Evolutionary conservation across 768 basidiomycete species (phyloP).

Genomic region (Trichaptum fuscoviolaceum): DNA sequence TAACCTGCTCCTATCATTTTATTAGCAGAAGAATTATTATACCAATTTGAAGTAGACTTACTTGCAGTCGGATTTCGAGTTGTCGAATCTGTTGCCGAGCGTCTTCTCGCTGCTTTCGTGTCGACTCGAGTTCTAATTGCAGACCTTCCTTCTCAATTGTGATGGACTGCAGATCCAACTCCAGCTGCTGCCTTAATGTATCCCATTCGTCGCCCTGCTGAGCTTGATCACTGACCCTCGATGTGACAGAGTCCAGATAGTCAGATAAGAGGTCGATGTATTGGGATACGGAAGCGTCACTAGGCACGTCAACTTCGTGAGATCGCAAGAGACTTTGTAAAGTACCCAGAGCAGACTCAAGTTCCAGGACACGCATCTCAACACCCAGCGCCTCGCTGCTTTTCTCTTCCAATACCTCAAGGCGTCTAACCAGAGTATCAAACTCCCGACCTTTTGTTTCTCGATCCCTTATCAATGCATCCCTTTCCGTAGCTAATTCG

Average conservation of each 20-base stretch:
- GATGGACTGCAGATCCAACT: slow-evolving; percentile 43
- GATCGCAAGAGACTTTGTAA: slow-evolving; percentile 49
- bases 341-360: slow-evolving; percentile 44
- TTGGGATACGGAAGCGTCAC: slow-evolving; percentile 20
- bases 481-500: slow-evolving; percentile 49
- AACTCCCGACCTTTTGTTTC: slow-evolving; percentile 32
- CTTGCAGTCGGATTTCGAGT: slow-evolving; percentile 36
- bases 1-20: neutral
- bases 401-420: slow-evolving; percentile 39
- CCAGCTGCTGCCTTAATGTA: slow-evolving; percentile 35
- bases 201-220: slow-evolving; percentile 5
- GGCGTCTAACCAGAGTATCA: slow-evolving; percentile 34
- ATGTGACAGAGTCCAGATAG: slow-evolving; percentile 6
- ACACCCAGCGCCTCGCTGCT: slow-evolving; percentile 37
- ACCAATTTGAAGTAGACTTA: slow-evolving; percentile 13
- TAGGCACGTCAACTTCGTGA: slow-evolving; percentile 47
- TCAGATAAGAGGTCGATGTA: slow-evolving; percentile 20
- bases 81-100: slow-evolving; percentile 36
- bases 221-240: slow-evolving; percentile 4
- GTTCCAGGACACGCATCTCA: slow-evolving; percentile 50
- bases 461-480: slow-evolving; percentile 39
- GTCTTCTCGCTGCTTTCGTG: slow-evolving; percentile 46
- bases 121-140: slow-evolving; percentile 48
- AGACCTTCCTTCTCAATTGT: slow-evolving; percentile 43
- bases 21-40: slow-evolving; percentile 5